A percentile compares a stretch with the other conserved stretches of the same genome.
phyloP scores from a whole-genome alignment of 2,329 filamentous ascomycete genomes.

The Polychaeton citri region DNA sequence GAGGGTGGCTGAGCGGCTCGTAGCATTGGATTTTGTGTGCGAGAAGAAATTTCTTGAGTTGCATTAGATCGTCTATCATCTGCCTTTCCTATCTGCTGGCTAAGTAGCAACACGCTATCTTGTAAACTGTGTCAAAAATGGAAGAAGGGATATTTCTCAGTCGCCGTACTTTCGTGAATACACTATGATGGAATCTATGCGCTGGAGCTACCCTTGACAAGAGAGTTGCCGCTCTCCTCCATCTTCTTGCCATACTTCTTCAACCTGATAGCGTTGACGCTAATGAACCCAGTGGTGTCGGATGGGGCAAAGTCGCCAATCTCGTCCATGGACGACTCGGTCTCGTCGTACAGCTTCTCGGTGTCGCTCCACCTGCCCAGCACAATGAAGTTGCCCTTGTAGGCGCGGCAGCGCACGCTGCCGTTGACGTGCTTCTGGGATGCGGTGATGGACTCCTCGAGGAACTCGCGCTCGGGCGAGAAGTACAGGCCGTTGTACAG shows the following conservation, averaged over 20 bases:
- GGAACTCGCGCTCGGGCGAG: slow-evolving; percentile 57
- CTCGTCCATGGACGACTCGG: slow-evolving; percentile 57
- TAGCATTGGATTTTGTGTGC: no score
- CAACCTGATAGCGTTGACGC: slow-evolving; percentile 50
- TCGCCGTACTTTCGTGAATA: no score
- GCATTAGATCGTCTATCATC: no score
- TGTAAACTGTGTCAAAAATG: no score
- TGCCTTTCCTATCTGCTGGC: no score
- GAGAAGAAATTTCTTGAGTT: no score
- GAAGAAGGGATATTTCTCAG: no score
- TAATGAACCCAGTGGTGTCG: slow-evolving; percentile 57
- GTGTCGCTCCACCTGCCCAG: slow-evolving; percentile 48
- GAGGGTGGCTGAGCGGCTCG: no score
- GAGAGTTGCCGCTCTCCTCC: slow-evolving; percentile 21
- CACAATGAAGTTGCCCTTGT: slow-evolving; percentile 53
- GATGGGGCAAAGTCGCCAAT: slow-evolving; percentile 53
- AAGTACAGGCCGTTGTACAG: slow-evolving; percentile 55
- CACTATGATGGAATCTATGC: background rate
- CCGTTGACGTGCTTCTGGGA: slow-evolving; percentile 50
- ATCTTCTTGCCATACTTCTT: slow-evolving; percentile 31
- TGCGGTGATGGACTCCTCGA: slow-evolving; percentile 50
- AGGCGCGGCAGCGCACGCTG: slow-evolving; percentile 47
- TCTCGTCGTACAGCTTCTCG: slow-evolving; percentile 56
- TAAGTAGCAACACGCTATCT: no score
- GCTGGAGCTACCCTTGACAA: slow-evolving; percentile 11